Conservation (phyloP, 1,139 yeast genomes). For the Geotrichum reessii region DNA sequence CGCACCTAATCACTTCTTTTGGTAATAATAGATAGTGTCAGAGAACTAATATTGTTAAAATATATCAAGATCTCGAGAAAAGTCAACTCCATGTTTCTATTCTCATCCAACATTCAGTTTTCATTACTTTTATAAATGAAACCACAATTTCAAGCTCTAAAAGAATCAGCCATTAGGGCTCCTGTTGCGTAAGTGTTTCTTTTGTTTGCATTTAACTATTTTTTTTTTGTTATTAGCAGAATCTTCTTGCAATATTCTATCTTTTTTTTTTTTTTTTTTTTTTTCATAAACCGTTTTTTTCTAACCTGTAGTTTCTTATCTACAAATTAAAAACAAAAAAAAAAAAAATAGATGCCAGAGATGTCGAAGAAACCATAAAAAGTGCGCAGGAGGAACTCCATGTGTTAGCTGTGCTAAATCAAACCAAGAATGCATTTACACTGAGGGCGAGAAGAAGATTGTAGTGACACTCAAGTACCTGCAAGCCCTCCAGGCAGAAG, state of each 20-base stretch:
- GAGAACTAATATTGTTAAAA: no score
- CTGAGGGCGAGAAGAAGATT: conserved; percentile 71
- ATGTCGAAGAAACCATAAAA: conserved; percentile 69
- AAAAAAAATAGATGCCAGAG: conserved; percentile 45
- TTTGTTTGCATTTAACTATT: not conserved
- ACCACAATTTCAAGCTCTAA: not conserved
- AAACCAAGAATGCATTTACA: conserved; percentile 61
- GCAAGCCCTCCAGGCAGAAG: conserved; percentile 61
- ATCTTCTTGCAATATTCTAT: not conserved
- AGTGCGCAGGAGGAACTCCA: conserved; percentile 79
- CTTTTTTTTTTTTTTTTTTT: not conserved
- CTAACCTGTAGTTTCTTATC: no score
- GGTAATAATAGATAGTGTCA: no score
- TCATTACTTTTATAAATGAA: not conserved
- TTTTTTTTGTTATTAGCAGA: not conserved
- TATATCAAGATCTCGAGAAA: no score
- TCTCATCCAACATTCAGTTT: not conserved
- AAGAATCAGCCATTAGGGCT: not conserved
- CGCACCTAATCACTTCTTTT: no score
- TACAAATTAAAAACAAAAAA: no score
- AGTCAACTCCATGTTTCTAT: no score
- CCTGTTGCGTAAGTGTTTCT: conserved; percentile 3
- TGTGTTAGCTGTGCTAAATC: conserved; percentile 61
- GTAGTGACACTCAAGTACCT: conserved; percentile 72
- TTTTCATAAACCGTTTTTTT: no score